Conservation (phyloP, 495 filamentous ascomycete genomes). For the Daldinia decipiens region DNA sequence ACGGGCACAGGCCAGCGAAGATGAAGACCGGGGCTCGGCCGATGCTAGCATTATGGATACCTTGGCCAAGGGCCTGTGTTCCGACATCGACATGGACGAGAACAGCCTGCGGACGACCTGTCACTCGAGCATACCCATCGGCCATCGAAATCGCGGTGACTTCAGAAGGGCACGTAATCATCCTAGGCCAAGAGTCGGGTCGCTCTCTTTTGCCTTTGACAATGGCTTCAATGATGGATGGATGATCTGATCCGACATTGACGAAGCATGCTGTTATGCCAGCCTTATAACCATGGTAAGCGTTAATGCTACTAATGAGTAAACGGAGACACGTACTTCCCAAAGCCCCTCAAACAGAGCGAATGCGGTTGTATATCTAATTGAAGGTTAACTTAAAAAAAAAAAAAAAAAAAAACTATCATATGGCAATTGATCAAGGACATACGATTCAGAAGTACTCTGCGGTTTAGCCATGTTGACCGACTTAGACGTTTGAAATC, state of each 20-base stretch:
- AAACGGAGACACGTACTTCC: constrained; percentile 55
- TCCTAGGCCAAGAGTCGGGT: constrained; percentile 66
- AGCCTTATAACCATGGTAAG: constrained; percentile 53
- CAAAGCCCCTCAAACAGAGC: constrained; percentile 83
- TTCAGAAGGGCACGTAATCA: constrained; percentile 81
- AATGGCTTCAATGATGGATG: constrained; percentile 79
- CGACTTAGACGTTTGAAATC: background rate
- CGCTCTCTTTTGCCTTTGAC: constrained; percentile 70
- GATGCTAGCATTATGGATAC: constrained; percentile 81
- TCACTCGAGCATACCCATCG: constrained; percentile 79
- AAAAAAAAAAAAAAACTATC: background rate
- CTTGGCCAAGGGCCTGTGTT: constrained; percentile 81
- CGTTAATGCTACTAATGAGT: background rate
- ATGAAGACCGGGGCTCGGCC: constrained; percentile 79
- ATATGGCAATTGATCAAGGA: background rate
- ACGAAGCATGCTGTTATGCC: constrained; percentile 79
- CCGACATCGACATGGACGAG: constrained; percentile 86
- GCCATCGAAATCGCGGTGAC: constrained; percentile 78
- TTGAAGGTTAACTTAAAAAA: background rate
- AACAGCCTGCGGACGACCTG: constrained; percentile 76
- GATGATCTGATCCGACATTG: constrained; percentile 81
- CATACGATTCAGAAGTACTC: background rate
- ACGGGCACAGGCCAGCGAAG: constrained; percentile 79
- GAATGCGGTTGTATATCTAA: constrained; percentile 73
- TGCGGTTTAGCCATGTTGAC: background rate